phyloP scores from a whole-genome alignment of 768 basidiomycete genomes.

The Jaapia argillacea region DNA sequence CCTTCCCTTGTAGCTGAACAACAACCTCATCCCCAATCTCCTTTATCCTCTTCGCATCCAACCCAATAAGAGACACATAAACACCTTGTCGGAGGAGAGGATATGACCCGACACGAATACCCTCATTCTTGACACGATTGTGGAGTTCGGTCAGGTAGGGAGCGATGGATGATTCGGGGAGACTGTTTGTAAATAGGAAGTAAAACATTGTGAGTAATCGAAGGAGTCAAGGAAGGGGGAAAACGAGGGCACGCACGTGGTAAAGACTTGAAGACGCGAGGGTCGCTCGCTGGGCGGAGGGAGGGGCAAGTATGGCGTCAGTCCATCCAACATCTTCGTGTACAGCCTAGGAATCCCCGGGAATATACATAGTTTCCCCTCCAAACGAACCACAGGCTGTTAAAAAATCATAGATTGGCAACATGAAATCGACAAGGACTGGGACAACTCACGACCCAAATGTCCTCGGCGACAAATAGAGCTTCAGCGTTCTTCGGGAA shows the following conservation, averaged over 20 bases:
- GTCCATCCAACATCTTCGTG: slow-evolving; percentile 65
- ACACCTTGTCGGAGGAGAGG: slow-evolving; percentile 51
- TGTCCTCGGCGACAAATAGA: slow-evolving; percentile 65
- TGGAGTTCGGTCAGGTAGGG: slow-evolving; percentile 80
- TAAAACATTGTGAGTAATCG: background rate
- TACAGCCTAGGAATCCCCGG: slow-evolving; percentile 87
- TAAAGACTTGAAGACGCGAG: slow-evolving; percentile 74
- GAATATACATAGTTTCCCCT: slow-evolving; percentile 82
- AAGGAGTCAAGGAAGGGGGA: too few relatives aligned
- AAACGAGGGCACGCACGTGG: slow-evolving; percentile 37
- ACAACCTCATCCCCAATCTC: slow-evolving; percentile 58
- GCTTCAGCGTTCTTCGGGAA: slow-evolving; percentile 77
- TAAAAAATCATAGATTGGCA: background rate
- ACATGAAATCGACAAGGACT: slow-evolving; percentile 1
- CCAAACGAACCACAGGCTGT: slow-evolving; percentile 79
- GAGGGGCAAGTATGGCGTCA: slow-evolving; percentile 68
- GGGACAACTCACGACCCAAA: slow-evolving; percentile 67
- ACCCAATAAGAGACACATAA: slow-evolving; percentile 52
- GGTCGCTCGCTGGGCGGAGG: slow-evolving; percentile 70
- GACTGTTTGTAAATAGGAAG: slow-evolving; percentile 25
- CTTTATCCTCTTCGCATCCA: slow-evolving; percentile 32
- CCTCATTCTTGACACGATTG: slow-evolving; percentile 59
- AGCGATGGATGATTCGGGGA: slow-evolving; percentile 77
- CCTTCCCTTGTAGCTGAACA: slow-evolving; percentile 41
- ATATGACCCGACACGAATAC: slow-evolving; percentile 78